Base-by-base conservation (phyloP, 768 basidiomycete genomes). In the Crepidotus variabilis region DNA sequence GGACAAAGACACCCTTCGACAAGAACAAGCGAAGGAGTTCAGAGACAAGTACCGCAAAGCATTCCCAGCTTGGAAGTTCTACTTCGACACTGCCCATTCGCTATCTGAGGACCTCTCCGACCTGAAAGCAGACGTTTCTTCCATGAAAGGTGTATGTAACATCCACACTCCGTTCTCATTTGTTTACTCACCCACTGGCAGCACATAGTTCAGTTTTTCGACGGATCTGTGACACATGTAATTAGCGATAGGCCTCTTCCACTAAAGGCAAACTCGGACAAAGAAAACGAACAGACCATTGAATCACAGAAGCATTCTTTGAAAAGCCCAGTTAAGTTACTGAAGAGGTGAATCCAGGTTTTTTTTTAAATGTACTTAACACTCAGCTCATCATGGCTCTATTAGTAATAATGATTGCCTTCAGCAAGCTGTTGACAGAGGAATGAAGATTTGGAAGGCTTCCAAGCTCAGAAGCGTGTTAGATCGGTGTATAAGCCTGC, bases 201-300 rank as follows among this genome's bases (percentile, higher is more conserved):
- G 97, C 78, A 77, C 55, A 82, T 93, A 55, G 92, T 96, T 50
- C 82, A 86, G 58, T 97, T 97, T 78, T 95, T 98, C 70, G 92
- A 90, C 28, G 85, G 79, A 49, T 80, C 84, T 49, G 84, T 96
- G 22, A 94, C 94, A 0, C 96, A 98, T 73, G 79, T 98, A 60
- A 86, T 96, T 66, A 90, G 89, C 52, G 81, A 88, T 63, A 76
- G 78, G 54, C 67, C 74, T 33, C 71, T 76, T 16, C 34, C 32
- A 18, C 49, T 51, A 24, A 22, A n/a, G 43, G 54, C 69, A 50
- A 57, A 71, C 18, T 70, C 73, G 5, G 83, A 88, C 68, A 90
- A 91, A 69, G 90, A 91, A 69, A 91, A 92, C 65, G 66, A 69
- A n/a, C 69, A 71, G 69, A 55, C 51, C 59, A 2, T 20, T 57